Base-by-base conservation (phyloP, 805 yeast genomes). In the Ogataea degrootiae region DNA sequence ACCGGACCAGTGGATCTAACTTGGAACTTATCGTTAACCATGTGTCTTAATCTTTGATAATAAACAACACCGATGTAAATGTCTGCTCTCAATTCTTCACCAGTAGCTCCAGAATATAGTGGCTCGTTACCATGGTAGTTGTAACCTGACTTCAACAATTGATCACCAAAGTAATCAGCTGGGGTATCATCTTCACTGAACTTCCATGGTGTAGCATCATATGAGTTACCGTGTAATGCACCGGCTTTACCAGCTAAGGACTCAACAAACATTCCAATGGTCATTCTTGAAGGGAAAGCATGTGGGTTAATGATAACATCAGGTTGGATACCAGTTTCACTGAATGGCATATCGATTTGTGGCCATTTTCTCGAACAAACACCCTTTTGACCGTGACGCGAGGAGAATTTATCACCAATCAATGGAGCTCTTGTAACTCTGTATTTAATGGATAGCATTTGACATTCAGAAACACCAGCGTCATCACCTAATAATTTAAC, bases 251-350 rank as follows among this genome's bases (percentile, higher is more conserved):
- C 99, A n/a, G 99, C 98, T 48, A 94, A 71, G 45, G 96, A 86
- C 71, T 94, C 99, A 42, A 94, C 97, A 71, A 94, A 94, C 98
- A 94, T 94, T 74, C 99, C 99, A 69, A 94, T 92, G 12, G 99
- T 94, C 99, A 94, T 94, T 76, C 99, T 94, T 42, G 98, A 92
- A 59, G 99, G 99, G 92, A 92, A 94, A 56, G 98, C 99, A 68
- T 92, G 99, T 4, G 99, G 99, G 67, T 94, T 94, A 63, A 94
- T 94, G 63, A 94, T 94, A 58, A 94, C 86, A 71, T 94, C 99
- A 2, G 99, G 99, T 67, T 87, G 96, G 52, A 94, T 92, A 61
- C 99, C 99, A 34, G 87, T 75, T 71, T 94, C 99, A 55, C 89
- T 80, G 74, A 94, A 94, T 46, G 99, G 99, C 96, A 94, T 83